Conservation (phyloP, 176 grass and related monocot genomes). For the Eragrostis curvula region DNA sequence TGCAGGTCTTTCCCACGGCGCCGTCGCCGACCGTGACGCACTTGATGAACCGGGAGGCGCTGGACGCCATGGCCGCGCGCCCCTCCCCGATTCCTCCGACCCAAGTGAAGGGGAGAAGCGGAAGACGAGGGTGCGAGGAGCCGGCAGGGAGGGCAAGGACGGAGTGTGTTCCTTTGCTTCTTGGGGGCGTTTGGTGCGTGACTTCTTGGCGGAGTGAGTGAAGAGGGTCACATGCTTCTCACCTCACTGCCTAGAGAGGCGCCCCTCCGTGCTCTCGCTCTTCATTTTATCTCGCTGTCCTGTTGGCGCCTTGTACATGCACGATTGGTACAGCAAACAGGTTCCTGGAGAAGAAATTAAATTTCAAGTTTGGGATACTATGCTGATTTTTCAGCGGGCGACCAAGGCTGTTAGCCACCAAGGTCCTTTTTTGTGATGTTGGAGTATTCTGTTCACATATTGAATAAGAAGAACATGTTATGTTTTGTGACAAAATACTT, state of each 20-base stretch:
- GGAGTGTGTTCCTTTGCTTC: constrained; percentile 13
- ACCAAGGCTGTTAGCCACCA: not conserved
- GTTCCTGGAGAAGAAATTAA: not conserved
- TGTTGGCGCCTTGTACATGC: constrained; percentile 11
- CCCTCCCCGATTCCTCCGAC: constrained; percentile 44
- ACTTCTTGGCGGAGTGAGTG: constrained; percentile 53
- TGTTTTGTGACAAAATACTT: not conserved
- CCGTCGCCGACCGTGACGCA: constrained; percentile 99
- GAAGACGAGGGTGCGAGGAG: constrained; percentile 19
- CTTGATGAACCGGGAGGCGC: constrained; percentile 96
- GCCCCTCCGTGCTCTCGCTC: not conserved
- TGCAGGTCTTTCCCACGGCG: constrained; percentile 97
- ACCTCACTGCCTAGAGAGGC: constrained; percentile 28
- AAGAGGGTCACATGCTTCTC: constrained; percentile 62
- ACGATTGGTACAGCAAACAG: constrained; percentile 1
- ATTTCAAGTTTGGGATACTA: constrained; percentile 4
- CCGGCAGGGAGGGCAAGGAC: constrained; percentile 3
- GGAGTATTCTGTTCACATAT: not conserved
- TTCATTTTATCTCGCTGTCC: constrained; percentile 26
- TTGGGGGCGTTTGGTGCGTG: constrained; percentile 49
- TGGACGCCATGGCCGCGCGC: constrained; percentile 73
- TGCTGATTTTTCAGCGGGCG: not conserved
- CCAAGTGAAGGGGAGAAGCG: not conserved
- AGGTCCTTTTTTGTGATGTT: not conserved
- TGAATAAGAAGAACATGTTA: not conserved